Conservation (phyloP, 352 stramenopile genomes). For the Pythium aphanidermatum region DNA sequence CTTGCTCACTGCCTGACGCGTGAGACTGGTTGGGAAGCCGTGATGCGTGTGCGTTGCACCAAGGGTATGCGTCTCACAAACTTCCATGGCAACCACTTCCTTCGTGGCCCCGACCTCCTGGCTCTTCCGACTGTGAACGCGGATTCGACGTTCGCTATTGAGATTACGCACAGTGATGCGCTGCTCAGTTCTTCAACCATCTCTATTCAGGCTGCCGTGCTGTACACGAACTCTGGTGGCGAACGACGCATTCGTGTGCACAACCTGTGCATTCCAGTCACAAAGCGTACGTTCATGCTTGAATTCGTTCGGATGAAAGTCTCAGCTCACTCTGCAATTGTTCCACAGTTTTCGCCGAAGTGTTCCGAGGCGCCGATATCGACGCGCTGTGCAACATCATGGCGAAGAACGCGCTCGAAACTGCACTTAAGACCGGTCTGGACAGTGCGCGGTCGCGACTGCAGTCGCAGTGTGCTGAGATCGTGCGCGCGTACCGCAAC, state of each 20-base stretch:
- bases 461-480: slow-evolving; percentile 90
- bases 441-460: slow-evolving; percentile 91
- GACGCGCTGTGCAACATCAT: slow-evolving; percentile 94
- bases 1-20: slow-evolving; percentile 90
- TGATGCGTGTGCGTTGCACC: slow-evolving; percentile 97
- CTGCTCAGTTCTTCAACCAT: slow-evolving; percentile 92
- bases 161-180: slow-evolving; percentile 96
- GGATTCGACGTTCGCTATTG: slow-evolving; percentile 96
- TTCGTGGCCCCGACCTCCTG: slow-evolving; percentile 96
- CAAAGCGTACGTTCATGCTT: slow-evolving; percentile 70
- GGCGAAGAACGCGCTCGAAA: slow-evolving; percentile 93
- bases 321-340: background rate
- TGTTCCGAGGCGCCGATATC: slow-evolving; percentile 91
- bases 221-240: slow-evolving; percentile 97
- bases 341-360: slow-evolving; percentile 78
- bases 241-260: slow-evolving; percentile 98
- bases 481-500: slow-evolving; percentile 89
- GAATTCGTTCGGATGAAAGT: background rate
- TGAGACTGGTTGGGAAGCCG: slow-evolving; percentile 93
- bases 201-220: slow-evolving; percentile 93
- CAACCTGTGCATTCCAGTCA: slow-evolving; percentile 94
- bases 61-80: slow-evolving; percentile 97
- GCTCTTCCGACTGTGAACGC: slow-evolving; percentile 94
- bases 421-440: slow-evolving; percentile 92
- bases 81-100: slow-evolving; percentile 99